These are phyloP conservation scores for Jatropha multifida DNA, from an alignment of 441 rosid genomes.

Conservation along the genomic window DNA sequence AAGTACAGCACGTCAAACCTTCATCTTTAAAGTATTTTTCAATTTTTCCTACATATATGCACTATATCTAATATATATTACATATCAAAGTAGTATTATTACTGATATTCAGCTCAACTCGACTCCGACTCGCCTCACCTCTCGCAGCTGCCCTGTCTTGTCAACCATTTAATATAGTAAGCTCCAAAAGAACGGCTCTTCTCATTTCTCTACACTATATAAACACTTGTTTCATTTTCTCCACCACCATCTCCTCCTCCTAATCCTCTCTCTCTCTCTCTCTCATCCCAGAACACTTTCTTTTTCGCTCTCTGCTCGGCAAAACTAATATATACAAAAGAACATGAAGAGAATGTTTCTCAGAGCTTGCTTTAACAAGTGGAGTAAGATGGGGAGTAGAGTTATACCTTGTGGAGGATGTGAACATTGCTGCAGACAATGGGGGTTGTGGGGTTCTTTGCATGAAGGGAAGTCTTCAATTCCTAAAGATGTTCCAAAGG, in stretches of 20 bases:
- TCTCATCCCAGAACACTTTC: background rate
- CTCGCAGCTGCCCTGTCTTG: slow-evolving; percentile 42
- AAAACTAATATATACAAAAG: slow-evolving; percentile 6
- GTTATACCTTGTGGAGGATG: slow-evolving; percentile 48
- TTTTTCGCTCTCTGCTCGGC: background rate
- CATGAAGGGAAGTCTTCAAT: slow-evolving; percentile 41
- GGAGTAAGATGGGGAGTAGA: slow-evolving; percentile 53
- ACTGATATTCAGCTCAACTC: slow-evolving; percentile 12
- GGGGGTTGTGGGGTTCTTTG: slow-evolving; percentile 48
- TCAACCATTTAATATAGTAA: slow-evolving; percentile 43
- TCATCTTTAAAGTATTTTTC: background rate
- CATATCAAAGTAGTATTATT: background rate
- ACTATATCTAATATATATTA: background rate
- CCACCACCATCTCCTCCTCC: slow-evolving; percentile 6
- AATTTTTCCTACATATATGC: background rate
- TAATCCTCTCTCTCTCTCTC: background rate
- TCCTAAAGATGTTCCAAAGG: slow-evolving; percentile 89
- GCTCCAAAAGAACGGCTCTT: slow-evolving; percentile 23
- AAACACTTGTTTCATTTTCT: slow-evolving; percentile 29
- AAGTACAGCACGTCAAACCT: slow-evolving; percentile 41
- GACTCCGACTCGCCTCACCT: slow-evolving; percentile 26
- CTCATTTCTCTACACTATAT: slow-evolving; percentile 35
- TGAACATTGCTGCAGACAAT: slow-evolving; percentile 44
- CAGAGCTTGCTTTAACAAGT: slow-evolving; percentile 47
- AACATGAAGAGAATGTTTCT: slow-evolving; percentile 45